Conservation (phyloP, 1,284 basidiomycete genomes). For the Thelephora terrestris region DNA sequence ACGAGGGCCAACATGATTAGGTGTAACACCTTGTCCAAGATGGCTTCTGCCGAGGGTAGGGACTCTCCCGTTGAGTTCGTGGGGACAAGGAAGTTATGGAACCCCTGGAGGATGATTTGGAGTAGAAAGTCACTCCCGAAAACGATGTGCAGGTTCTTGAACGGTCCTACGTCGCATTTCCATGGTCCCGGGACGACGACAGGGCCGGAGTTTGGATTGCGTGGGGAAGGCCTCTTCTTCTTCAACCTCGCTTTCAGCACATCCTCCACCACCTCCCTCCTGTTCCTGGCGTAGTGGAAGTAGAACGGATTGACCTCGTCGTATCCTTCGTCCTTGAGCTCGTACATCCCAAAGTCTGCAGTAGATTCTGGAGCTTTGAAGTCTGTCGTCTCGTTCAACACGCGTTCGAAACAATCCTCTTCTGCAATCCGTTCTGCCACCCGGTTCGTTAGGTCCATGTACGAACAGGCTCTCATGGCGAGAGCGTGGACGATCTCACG, state of each 20-base stretch:
- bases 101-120: slow-evolving; percentile 70
- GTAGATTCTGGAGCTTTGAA: slow-evolving; percentile 77
- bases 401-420: slow-evolving; percentile 75
- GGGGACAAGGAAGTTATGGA: slow-evolving; percentile 57
- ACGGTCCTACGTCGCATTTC: slow-evolving; percentile 57
- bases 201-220: slow-evolving; percentile 32
- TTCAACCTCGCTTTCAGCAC: slow-evolving; percentile 62
- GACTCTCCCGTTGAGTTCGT: slow-evolving; percentile 47
- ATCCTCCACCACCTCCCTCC: slow-evolving; percentile 88
- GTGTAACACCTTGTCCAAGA: slow-evolving; percentile 84
- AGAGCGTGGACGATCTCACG: slow-evolving; percentile 89
- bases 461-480: slow-evolving; percentile 80
- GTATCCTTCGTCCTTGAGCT: slow-evolving; percentile 76
- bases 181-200: slow-evolving; percentile 70
- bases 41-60: slow-evolving; percentile 72
- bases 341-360: slow-evolving; percentile 78
- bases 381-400: slow-evolving; percentile 71
- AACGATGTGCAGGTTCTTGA: slow-evolving; percentile 43
- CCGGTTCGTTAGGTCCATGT: slow-evolving; percentile 87
- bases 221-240: slow-evolving; percentile 46
- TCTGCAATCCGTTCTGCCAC: slow-evolving; percentile 88
- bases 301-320: slow-evolving; percentile 94
- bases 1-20: slow-evolving; percentile 76
- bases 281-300: slow-evolving; percentile 92
- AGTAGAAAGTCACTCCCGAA: slow-evolving; percentile 62